A percentile compares a stretch with the other conserved stretches of the same genome.
These are phyloP conservation scores for Chernovozyma aurita DNA, from an alignment of 1,139 yeast species.

Conservation along the genomic window DNA sequence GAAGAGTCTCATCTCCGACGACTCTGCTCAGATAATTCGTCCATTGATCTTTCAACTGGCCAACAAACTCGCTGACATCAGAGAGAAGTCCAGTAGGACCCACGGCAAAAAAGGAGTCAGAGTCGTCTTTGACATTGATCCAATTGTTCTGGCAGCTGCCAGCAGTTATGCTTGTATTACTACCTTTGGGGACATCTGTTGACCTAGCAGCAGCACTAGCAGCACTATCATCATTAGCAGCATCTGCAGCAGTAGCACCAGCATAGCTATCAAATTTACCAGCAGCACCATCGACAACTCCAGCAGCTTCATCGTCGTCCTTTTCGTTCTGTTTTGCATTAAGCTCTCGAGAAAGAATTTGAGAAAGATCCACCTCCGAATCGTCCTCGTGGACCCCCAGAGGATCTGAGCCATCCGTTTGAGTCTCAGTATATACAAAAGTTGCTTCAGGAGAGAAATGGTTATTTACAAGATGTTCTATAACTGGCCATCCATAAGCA, in stretches of 20 bases:
- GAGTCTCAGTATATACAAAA: slow-evolving; percentile 4
- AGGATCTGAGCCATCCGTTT: slow-evolving; percentile 21
- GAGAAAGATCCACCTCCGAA: slow-evolving; percentile 23
- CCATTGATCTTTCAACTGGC: slow-evolving; percentile 37
- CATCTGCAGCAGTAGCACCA: background rate
- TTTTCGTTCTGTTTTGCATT: slow-evolving; percentile 30
- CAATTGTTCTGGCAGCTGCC: too few relatives aligned
- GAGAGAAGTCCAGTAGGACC: slow-evolving; percentile 71
- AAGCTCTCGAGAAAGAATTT: slow-evolving; percentile 33
- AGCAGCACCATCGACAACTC: slow-evolving; percentile 23
- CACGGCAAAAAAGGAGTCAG: slow-evolving; percentile 54
- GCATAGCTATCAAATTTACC: too few relatives aligned
- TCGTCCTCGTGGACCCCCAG: background rate
- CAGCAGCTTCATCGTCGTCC: slow-evolving; percentile 28
- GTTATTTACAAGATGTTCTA: slow-evolving; percentile 63
- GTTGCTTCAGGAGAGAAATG: slow-evolving; percentile 21
- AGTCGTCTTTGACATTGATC: slow-evolving; percentile 47
- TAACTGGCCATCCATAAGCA: slow-evolving; percentile 95
- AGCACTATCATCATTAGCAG: background rate
- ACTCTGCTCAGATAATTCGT: slow-evolving; percentile 15
- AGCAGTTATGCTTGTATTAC: too few relatives aligned
- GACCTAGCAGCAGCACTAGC: slow-evolving; percentile 6
- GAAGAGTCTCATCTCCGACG: background rate
- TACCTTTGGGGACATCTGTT: too few relatives aligned
- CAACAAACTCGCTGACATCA: slow-evolving; percentile 53